Base-by-base conservation (phyloP, 108 stramenopile species). In the Parmales sp. region DNA sequence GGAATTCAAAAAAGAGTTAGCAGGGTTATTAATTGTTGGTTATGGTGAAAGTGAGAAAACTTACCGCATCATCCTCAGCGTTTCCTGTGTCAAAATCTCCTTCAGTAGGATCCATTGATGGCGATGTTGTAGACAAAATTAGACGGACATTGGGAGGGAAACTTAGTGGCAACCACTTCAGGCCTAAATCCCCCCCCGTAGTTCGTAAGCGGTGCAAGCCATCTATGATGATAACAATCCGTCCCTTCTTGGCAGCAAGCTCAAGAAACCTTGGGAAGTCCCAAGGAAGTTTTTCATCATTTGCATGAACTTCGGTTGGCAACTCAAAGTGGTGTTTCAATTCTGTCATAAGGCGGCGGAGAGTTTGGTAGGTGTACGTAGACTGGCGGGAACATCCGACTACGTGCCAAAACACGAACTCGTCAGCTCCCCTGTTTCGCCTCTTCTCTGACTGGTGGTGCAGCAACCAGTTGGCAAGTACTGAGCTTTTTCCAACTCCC, bases 191-290 rank as follows among this genome's bases (percentile, higher is more conserved):
- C 38, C 78, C 81, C 63, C 78, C 79, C 19, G 71, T 67, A 50
- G 74, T 69, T 39, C 73, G 68, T 0, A 83, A 50, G 20, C 84
- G 69, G 25, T 86, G 72, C 7, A 86, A 63, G 48, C 86, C 88
- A 72, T 87, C 88, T 43, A 88, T 75, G 28, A 86, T 69, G 63
- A 88, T 81, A 34, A 88, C 28, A 4, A 82, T 76, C 0, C 29
- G 50, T 8, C 82, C 88, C 49, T 85, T 83, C 69, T 80, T 73
- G 25, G 80, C 69, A 2, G 84, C 82, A 18, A 81, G 67, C 18
- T 85, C 84, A 16, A 88, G 63, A 38, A 88, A 80, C 1, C 82
- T 72, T 1, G 88, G 83, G 28, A 88, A 69, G 9, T 83, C 76
- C 86, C 86, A 88, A 37, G 82, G 79, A 1, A 88, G 76, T 25